Base-by-base conservation (phyloP, 1,284 basidiomycete genomes). In the Cryptococcus sp. region DNA sequence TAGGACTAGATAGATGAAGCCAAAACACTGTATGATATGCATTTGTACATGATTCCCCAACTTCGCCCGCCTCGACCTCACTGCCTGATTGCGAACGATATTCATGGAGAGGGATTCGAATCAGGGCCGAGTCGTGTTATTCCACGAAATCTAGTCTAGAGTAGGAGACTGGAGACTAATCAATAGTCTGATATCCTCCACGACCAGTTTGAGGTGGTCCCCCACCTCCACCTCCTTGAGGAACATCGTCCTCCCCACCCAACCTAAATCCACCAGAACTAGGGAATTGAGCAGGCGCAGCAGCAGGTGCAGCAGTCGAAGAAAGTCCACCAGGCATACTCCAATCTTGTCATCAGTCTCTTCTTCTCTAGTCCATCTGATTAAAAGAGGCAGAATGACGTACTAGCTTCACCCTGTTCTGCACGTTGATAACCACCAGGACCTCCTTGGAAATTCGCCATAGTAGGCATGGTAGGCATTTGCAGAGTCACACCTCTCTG, bases 211-310 rank as follows among this genome's bases (percentile, higher is more conserved):
- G 34, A 9, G 10, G 10, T 9, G 10, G 10, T 34, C 32, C 32
- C 16, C 32, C 32, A 16, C 32, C 32, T 16, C 10, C 32, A 34
- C 16, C 16, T 16, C 19, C 19, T 10, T 21, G 43, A 23, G 43
- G 43, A 49, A 53, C 45, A 3, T 57, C 62, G 7, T 65, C 63
- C 11, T 64, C 63, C 4, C 66, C 60, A 16, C 66, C 66, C 14
- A 66, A 55, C 21, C 66, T 58, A 53, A 63, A 61, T 31, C 66
- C 66, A 32, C 61, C 58, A 13, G 59, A 62, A 0, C 54, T 53
- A 22, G 62, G 63, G 57, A 66, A 68, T 4, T 24, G 24, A 11
- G 32, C 54, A 25, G 43, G 54, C 19, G 46, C n/a, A 42, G 46
- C n/a, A 4, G 32, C 34, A 9, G 16, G 21, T n/a, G 34, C 46